Evolutionary conservation across 768 basidiomycete species (phyloP).

Genomic region (Kwoniella dejecticola): DNA sequence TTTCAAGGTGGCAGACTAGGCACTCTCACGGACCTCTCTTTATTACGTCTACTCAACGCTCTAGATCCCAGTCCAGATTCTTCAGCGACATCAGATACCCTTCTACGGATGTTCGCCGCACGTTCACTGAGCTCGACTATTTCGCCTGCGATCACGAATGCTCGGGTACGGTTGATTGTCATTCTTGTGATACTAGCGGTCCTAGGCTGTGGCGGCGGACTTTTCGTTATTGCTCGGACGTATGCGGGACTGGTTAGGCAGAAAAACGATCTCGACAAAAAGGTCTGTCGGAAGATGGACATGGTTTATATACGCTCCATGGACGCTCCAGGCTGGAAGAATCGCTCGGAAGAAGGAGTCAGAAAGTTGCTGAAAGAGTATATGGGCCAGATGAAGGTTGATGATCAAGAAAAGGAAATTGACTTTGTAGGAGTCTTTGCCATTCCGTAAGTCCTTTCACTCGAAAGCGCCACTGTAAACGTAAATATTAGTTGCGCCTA

Average conservation of each 20-base stretch:
- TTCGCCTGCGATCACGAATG: slow-evolving; percentile 48
- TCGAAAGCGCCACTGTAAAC: neutral
- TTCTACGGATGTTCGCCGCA: slow-evolving; percentile 22
- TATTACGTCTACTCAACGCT: slow-evolving; percentile 71
- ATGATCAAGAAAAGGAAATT: slow-evolving; percentile 58
- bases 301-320: slow-evolving; percentile 72
- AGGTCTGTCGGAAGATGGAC: slow-evolving; percentile 69
- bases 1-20: slow-evolving; percentile 66
- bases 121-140: slow-evolving; percentile 48
- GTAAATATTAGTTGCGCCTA: slow-evolving; percentile 10
- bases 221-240: slow-evolving; percentile 68
- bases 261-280: slow-evolving; percentile 65
- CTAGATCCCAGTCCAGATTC: slow-evolving; percentile 55
- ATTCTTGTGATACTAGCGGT: slow-evolving; percentile 66
- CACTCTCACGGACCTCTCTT: slow-evolving; percentile 71
- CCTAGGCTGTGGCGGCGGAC: slow-evolving; percentile 67
- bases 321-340: slow-evolving; percentile 67
- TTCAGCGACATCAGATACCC: slow-evolving; percentile 51
- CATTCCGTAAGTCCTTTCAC: slow-evolving; percentile 62
- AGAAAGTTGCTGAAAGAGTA: slow-evolving; percentile 68
- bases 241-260: slow-evolving; percentile 64
- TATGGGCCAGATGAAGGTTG: slow-evolving; percentile 58
- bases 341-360: slow-evolving; percentile 72
- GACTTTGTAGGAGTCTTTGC: slow-evolving; percentile 75
- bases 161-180: slow-evolving; percentile 68